A percentile compares a stretch with the other conserved stretches of the same genome.
Conservation (phyloP, 2,329 filamentous ascomycete species). For the Akanthomyces lecanii region DNA sequence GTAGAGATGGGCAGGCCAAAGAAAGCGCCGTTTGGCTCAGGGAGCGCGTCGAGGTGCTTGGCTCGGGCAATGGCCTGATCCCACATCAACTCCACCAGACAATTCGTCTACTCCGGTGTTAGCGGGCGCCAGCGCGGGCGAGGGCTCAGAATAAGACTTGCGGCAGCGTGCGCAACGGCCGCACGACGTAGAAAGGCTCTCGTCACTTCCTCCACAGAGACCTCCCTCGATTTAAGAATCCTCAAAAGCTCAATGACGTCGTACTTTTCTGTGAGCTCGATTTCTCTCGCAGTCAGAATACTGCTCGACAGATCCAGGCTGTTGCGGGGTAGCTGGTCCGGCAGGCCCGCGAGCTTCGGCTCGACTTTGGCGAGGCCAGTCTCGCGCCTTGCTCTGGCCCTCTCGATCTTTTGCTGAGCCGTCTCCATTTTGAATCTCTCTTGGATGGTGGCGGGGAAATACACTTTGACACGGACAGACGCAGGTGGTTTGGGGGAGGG, state of each 20-base stretch:
- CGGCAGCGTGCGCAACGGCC: conserved; percentile 17
- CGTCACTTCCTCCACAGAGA: conserved; percentile 16
- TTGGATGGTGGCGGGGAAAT: background rate
- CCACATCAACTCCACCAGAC: conserved; percentile 32
- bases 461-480: background rate
- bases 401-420: conserved; percentile 15
- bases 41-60: conserved; percentile 30
- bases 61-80: conserved; percentile 33
- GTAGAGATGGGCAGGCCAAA: conserved; percentile 34
- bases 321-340: conserved; percentile 19
- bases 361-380: conserved; percentile 18
- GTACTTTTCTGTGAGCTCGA: conserved; percentile 29
- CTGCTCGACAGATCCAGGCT: conserved; percentile 23
- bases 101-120: conserved; percentile 27
- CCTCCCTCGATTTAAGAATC: background rate
- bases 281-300: conserved; percentile 25
- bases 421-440: conserved; percentile 2
- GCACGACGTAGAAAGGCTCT: conserved; percentile 16
- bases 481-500: background rate
- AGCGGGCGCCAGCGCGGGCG: background rate
- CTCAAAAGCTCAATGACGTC: conserved; percentile 22
- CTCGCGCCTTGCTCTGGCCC: conserved; percentile 18
- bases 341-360: conserved; percentile 18
- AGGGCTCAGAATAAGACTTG: background rate
- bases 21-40: conserved; percentile 30